phyloP scores from a whole-genome alignment of 2,329 filamentous ascomycete species.

The Byssochlamys sp. region DNA sequence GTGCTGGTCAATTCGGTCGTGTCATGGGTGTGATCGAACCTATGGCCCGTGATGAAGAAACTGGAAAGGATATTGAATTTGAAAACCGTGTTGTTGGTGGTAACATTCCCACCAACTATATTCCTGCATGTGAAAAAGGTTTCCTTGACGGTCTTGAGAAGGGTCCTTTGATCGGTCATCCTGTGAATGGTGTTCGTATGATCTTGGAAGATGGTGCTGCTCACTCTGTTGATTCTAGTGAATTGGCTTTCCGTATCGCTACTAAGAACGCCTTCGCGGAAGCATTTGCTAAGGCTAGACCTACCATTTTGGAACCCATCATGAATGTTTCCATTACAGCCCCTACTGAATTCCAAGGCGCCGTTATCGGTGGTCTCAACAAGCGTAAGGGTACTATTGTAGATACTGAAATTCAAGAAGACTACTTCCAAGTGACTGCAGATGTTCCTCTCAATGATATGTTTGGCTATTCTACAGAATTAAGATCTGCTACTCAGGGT shows the following conservation, averaged over 20 bases:
- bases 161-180: slow-evolving; percentile 85
- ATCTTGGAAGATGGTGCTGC: slow-evolving; percentile 91
- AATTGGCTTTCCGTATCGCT: slow-evolving; percentile 95
- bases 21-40: slow-evolving; percentile 89
- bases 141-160: slow-evolving; percentile 74
- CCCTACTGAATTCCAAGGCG: slow-evolving; percentile 94
- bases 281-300: slow-evolving; percentile 70
- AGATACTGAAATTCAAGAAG: slow-evolving; percentile 84
- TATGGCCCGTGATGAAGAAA: too few species aligned
- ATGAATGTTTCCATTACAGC: slow-evolving; percentile 98
- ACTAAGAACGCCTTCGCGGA: too few species aligned
- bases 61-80: slow-evolving; percentile 68
- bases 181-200: slow-evolving; percentile 81
- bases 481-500: slow-evolving; percentile 87
- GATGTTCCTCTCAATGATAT: slow-evolving; percentile 88
- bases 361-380: slow-evolving; percentile 87
- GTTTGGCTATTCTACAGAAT: slow-evolving; percentile 90
- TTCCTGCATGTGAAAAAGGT: slow-evolving; percentile 89
- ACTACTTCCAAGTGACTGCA: slow-evolving; percentile 96
- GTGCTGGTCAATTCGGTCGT: slow-evolving; percentile 87
- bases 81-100: slow-evolving; percentile 81
- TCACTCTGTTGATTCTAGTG: slow-evolving; percentile 93
- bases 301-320: slow-evolving; percentile 80
- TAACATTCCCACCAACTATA: slow-evolving; percentile 87
- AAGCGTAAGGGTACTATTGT: slow-evolving; percentile 92